A percentile compares a stretch with the other conserved stretches of the same genome.
Conservation (phyloP, 2,329 filamentous ascomycete genomes). For the Scopulariopsis brevicaulis region DNA sequence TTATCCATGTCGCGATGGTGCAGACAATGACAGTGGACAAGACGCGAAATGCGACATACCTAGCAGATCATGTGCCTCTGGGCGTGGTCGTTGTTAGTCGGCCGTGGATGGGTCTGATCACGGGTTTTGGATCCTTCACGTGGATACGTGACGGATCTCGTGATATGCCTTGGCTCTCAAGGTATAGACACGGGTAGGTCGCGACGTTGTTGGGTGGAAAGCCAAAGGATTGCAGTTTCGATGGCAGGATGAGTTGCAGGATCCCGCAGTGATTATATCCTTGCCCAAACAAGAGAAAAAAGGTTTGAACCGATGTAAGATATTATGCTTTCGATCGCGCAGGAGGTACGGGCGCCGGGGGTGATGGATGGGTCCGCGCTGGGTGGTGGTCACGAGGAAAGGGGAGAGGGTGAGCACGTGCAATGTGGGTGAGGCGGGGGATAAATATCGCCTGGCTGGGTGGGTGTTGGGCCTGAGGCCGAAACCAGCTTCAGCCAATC, state of each 20-base stretch:
- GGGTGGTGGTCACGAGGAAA: constrained; percentile 25
- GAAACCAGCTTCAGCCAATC: constrained; percentile 4
- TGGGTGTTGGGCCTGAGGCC: not conserved
- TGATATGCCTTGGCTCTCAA: constrained; percentile 22
- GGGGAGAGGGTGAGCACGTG: constrained; percentile 26
- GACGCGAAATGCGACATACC: constrained; percentile 22
- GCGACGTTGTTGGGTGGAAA: constrained; percentile 6
- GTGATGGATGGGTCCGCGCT: constrained; percentile 5
- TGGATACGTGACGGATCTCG: constrained; percentile 34
- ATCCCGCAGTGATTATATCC: not conserved
- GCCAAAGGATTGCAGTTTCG: constrained; percentile 1
- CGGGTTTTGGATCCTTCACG: constrained; percentile 29
- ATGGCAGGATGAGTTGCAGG: not conserved
- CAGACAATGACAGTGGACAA: not conserved
- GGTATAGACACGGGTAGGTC: constrained; percentile 5
- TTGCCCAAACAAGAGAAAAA: not conserved
- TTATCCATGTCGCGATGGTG: not conserved
- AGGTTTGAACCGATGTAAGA: not conserved
- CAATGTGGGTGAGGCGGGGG: constrained; percentile 22
- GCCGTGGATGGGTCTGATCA: constrained; percentile 21
- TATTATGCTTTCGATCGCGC: not conserved
- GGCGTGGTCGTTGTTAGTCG: constrained; percentile 7
- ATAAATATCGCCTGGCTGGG: constrained; percentile 16
- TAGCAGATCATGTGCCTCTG: constrained; percentile 31
- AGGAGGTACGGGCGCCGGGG: not conserved